These are phyloP conservation scores for Heterobasidion irregulare DNA, from an alignment of 1,284 basidiomycete species.

Conservation along the genomic window DNA sequence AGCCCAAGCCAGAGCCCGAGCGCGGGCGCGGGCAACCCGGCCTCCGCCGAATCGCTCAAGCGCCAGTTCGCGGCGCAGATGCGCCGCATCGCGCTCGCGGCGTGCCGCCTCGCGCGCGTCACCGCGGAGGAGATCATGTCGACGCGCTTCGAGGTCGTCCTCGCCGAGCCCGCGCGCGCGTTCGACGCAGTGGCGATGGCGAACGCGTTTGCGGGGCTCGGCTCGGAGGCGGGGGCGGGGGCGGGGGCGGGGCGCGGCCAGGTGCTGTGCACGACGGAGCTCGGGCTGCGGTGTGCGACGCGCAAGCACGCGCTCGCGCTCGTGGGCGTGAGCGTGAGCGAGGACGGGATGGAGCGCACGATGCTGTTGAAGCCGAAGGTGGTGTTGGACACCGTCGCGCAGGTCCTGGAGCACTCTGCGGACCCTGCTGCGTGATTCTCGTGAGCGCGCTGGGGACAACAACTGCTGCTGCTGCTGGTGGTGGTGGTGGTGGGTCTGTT, in stretches of 20 bases:
- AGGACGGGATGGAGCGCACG: conserved; percentile 46
- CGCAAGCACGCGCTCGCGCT: conserved; percentile 27
- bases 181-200: conserved; percentile 50
- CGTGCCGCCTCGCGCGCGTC: conserved; percentile 49
- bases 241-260: conserved; percentile 33
- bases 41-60: conserved; percentile 35
- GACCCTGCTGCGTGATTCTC: background rate
- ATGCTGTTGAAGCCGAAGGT: conserved; percentile 62
- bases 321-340: background rate
- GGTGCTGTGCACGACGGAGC: conserved; percentile 61
- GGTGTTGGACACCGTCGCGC: conserved; percentile 38
- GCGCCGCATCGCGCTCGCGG: conserved; percentile 51
- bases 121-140: conserved; percentile 65
- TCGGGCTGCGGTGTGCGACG: conserved; percentile 58
- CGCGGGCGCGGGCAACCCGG: conserved; percentile 12
- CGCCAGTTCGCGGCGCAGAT: conserved; percentile 49
- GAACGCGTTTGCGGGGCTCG: conserved; percentile 57
- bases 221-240: no score
- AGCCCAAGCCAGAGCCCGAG: background rate
- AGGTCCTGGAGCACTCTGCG: conserved; percentile 9
- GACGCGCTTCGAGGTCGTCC: conserved; percentile 59
- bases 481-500: background rate
- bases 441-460: background rate
- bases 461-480: background rate
- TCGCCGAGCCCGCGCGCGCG: conserved; percentile 39